Conservation (phyloP, 805 yeast species). For the Yarrowia deformans region DNA sequence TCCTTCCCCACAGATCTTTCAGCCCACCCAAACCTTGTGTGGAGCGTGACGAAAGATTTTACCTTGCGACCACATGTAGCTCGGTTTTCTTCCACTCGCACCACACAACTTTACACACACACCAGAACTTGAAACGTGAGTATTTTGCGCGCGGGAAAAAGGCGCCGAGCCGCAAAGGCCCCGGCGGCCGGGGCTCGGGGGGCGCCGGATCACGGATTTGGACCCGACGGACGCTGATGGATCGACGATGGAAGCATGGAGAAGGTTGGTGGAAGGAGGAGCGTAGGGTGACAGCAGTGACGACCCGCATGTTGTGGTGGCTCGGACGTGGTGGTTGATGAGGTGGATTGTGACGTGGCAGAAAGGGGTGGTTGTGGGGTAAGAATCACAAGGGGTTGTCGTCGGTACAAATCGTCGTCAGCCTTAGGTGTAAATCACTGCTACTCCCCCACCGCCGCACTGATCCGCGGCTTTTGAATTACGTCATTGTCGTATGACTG, state of each 20-base stretch:
- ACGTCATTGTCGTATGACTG: slow-evolving; percentile 29
- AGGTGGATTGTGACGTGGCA: background rate
- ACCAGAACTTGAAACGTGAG: slow-evolving; percentile 32
- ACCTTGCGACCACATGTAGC: slow-evolving; percentile 32
- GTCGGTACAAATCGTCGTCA: too few relatives aligned
- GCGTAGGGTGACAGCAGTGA: background rate
- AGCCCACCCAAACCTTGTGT: slow-evolving; percentile 38
- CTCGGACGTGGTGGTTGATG: background rate
- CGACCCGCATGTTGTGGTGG: too few relatives aligned
- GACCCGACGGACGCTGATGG: background rate
- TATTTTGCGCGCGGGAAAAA: background rate
- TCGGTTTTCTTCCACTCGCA: slow-evolving; percentile 35
- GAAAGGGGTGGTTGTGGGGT: background rate
- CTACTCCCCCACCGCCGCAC: too few relatives aligned
- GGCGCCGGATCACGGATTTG: background rate
- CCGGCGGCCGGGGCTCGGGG: background rate
- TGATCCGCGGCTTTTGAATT: slow-evolving; percentile 19
- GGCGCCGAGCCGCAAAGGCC: background rate
- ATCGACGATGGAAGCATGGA: slow-evolving; percentile 30
- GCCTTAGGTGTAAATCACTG: too few relatives aligned
- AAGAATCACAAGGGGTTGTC: too few relatives aligned
- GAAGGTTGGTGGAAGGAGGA: slow-evolving; percentile 10
- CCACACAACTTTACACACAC: slow-evolving; percentile 35
- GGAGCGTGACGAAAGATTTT: slow-evolving; percentile 34
- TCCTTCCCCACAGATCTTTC: slow-evolving; percentile 30